Evolutionary conservation across 31 red algal genomes (phyloP).

Genomic region (Asparagopsis taxiformis): DNA sequence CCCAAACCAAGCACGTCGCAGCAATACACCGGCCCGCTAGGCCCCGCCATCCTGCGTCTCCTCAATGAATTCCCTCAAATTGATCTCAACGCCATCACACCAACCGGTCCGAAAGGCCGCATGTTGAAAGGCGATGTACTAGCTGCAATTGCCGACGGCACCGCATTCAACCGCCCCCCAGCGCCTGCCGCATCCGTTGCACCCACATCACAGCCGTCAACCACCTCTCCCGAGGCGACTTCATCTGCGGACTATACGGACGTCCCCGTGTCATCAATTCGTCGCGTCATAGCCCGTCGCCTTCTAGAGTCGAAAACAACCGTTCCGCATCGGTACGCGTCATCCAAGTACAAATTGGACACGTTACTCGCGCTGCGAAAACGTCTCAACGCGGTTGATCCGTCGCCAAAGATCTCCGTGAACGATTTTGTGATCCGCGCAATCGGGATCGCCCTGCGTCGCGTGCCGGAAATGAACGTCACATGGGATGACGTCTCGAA

Average conservation of each 20-base stretch:
- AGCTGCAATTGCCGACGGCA: conserved; percentile 49
- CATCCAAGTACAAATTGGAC: conserved; percentile 56
- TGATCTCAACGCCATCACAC: conserved; percentile 34
- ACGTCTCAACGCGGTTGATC: conserved; percentile 52
- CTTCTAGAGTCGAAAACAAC: conserved; percentile 65
- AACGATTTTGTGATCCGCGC: conserved; percentile 84
- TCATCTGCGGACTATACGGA: conserved; percentile 22
- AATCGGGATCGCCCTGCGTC: conserved; percentile 59
- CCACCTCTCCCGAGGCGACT: background rate
- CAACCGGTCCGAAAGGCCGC: conserved; percentile 62
- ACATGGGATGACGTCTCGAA: conserved; percentile 40
- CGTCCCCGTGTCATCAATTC: conserved; percentile 42
- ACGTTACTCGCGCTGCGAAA: conserved; percentile 62
- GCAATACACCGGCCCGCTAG: conserved; percentile 18
- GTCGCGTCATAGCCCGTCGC: conserved; percentile 67
- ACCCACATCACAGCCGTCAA: conserved; percentile 1
- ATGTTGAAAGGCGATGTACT: conserved; percentile 85
- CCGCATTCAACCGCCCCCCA: conserved; percentile 14
- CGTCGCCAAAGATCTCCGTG: conserved; percentile 63
- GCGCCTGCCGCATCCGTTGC: background rate
- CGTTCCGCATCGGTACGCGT: conserved; percentile 76
- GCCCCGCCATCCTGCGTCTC: conserved; percentile 50
- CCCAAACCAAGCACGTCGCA: background rate
- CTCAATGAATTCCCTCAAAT: conserved; percentile 44
- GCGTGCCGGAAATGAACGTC: conserved; percentile 60